Base-by-base conservation (phyloP, 768 basidiomycete species). In the Pleurotus pulmonarius region DNA sequence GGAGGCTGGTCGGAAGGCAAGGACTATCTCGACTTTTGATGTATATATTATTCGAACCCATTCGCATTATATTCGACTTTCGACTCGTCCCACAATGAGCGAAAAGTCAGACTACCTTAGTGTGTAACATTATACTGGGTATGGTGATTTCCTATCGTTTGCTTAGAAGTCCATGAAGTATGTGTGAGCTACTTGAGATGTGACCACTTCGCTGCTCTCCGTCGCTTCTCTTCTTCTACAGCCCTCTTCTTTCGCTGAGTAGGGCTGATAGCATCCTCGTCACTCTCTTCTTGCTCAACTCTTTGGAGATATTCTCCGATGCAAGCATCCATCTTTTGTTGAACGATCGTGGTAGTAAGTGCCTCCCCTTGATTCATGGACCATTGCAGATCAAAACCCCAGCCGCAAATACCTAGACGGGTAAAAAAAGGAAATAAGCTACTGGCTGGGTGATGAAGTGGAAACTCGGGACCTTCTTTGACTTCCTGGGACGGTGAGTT, bases 311-410 rank as follows among this genome's bases (percentile, higher is more conserved):
- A 79, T 25, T 72, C 71, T 49, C 83, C 83, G 52, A 92, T 87
- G 67, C 85, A 85, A 16, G 65, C 69, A 64, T 88, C 89, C 88
- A 92, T 92, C 65, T 82, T 82, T 26, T 69, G 67, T 66, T 88
- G 86, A 2, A 89, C 70, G 34, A 74, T 56, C 20, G 57, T 61
- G 47, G 63, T 67, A 11, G n/a, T 57, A 39, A 49, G 41, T 53
- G 55, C 12, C 73, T 71, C 18, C 72, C 67, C 37, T 34, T 71
- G 61, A 18, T 56, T 56, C 47, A 75, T 45, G 43, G 74, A 69
- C 90, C 89, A 90, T 68, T 92, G 86, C 58, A 92, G 83, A 70
- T 92, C 90, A 65, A 92, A 91, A 51, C 90, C 90, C 90, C 90
- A 92, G 2, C 88, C 90, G 49, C 80, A 83, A n/a, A 67, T 66